Evolutionary conservation across 192 early-diverging fungal species (phyloP).

Genomic region (Mortierella alpina): DNA sequence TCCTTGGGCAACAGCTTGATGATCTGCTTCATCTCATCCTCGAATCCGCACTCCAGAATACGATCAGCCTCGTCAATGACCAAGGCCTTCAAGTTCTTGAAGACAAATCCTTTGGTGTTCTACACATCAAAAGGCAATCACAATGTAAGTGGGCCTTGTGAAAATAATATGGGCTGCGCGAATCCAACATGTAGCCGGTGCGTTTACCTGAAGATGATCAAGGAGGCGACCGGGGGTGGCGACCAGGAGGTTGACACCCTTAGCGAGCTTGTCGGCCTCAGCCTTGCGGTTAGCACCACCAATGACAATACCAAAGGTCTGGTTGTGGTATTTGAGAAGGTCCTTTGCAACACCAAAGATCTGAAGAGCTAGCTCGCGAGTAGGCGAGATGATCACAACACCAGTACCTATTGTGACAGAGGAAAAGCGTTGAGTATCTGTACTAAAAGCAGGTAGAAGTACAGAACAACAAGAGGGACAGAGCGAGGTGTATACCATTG

Average conservation of each 20-base stretch:
- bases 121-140: constrained; percentile 16
- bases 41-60: constrained; percentile 98
- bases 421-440: not conserved
- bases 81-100: constrained; percentile 93
- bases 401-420: constrained; percentile 75
- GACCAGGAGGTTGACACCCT: constrained; percentile 96
- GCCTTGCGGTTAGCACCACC: constrained; percentile 97
- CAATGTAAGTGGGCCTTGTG: not conserved
- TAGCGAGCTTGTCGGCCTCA: constrained; percentile 94
- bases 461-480: not conserved
- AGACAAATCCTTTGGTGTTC: constrained; percentile 96
- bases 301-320: constrained; percentile 99
- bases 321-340: constrained; percentile 91
- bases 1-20: constrained; percentile 90
- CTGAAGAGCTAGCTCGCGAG: constrained; percentile 98
- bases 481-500: constrained; percentile 70
- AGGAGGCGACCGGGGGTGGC: constrained; percentile 97
- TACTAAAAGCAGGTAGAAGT: not conserved
- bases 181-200: not conserved
- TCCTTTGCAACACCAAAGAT: constrained; percentile 99
- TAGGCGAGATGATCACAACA: constrained; percentile 95
- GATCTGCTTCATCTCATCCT: constrained; percentile 99
- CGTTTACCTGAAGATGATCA: constrained; percentile 92
- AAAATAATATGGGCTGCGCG: not conserved
- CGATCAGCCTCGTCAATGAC: constrained; percentile 98